Base-by-base conservation (phyloP, 306 rosid genomes). In the Vigna nakashimae region DNA sequence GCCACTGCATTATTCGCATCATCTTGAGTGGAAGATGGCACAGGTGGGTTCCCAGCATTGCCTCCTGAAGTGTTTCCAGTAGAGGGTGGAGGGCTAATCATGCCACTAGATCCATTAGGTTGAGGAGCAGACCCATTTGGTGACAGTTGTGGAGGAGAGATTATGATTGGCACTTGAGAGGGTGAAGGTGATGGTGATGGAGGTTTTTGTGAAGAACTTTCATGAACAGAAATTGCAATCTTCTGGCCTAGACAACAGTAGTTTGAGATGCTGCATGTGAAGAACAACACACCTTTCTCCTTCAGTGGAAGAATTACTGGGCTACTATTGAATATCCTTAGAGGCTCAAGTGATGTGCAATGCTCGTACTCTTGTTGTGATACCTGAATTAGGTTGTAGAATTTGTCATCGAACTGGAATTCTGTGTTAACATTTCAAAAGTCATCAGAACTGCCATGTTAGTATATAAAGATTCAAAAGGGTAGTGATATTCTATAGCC, bases 171-270 rank as follows among this genome's bases (percentile, higher is more conserved):
- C 6, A 10, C 38, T 18, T 22, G 68, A 13, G 75, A 77, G n/a
- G 75, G 69, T 16, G 73, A 52, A 38, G 43, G 43, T n/a, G 43
- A 38, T 10, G 77, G 74, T 38, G 78, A 6, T 62, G 84, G 82
- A 3, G 87, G 65, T 5, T 9, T 63, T 53, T 1, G 1, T 24
- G 28, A 26, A 1, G 71, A 1, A 34, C 18, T 6, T 9, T 77
- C 66, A 20, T 85, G 88, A 42, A 84, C 81, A 34, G 49, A 4
- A 12, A 77, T 77, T 2, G 34, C 69, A 18, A 84, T 7, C 53
- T 73, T 85, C 69, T 85, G 85, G 30, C 88, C 88, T 43, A 81
- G n/a, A 18, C 30, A 30, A 74, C 88, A 85, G 64, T 81, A 81
- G 56, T 77, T 81, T 36, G 79, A 26, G 63, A 81, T 72, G 76